A percentile compares a stretch with the other conserved stretches of the same genome.
Evolutionary conservation across 805 yeast genomes (phyloP).

Genomic region (Zygoascus bituminiphila): DNA sequence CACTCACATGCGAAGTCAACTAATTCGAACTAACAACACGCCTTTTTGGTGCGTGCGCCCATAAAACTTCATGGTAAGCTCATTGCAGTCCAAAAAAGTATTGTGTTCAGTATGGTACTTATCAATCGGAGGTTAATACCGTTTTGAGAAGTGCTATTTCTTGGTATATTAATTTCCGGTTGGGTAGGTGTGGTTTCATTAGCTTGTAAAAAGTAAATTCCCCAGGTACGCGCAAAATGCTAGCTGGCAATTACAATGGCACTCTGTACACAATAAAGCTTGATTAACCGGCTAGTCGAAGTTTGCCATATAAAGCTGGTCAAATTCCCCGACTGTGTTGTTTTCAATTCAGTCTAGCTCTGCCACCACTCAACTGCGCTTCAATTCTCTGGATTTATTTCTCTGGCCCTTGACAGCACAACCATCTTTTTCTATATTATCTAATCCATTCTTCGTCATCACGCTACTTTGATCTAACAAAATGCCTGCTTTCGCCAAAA

Average conservation of each 20-base stretch:
- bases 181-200: not conserved
- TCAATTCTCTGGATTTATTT: not conserved
- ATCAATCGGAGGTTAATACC: not conserved
- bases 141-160: not conserved
- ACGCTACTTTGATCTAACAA: not conserved
- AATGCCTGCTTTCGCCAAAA: constrained; percentile 26
- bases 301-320: not conserved
- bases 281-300: not conserved
- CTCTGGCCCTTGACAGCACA: too few species aligned
- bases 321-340: not conserved
- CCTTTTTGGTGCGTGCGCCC: too few species aligned
- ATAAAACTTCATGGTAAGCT: too few species aligned
- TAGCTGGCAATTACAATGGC: not conserved
- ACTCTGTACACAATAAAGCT: not conserved
- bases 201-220: not conserved
- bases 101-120: too few species aligned
- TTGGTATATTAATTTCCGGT: not conserved
- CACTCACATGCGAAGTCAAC: too few species aligned
- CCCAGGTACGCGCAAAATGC: not conserved
- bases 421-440: not conserved
- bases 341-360: not conserved
- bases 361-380: too few species aligned
- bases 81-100: too few species aligned
- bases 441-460: not conserved
- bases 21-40: too few species aligned